phyloP scores from a whole-genome alignment of 805 yeast genomes.

The Tetrapisispora taiwanensis region DNA sequence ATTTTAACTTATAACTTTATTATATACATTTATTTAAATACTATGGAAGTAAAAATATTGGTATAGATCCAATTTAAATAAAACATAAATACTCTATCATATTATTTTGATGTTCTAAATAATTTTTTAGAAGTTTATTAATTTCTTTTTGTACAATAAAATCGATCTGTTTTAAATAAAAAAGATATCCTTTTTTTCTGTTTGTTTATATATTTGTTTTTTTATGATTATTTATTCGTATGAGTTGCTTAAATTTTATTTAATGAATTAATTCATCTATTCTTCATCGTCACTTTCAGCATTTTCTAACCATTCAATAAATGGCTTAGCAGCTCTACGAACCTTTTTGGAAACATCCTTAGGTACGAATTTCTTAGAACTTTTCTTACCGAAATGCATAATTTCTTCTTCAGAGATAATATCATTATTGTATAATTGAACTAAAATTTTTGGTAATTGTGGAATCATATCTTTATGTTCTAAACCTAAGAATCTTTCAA shows the following conservation, averaged over 20 bases:
- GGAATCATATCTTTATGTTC: conserved; percentile 65
- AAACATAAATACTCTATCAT: not conserved
- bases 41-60: not conserved
- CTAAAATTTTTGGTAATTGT: conserved; percentile 68
- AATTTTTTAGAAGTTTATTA: no score
- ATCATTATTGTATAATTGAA: conserved; percentile 74
- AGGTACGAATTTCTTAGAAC: conserved; percentile 86
- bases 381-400: conserved; percentile 74
- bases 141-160: no score
- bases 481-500: conserved; percentile 85
- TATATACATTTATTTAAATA: not conserved
- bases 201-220: not conserved
- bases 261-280: conserved; percentile 10
- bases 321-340: conserved; percentile 92
- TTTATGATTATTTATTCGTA: no score
- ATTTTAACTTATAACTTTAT: not conserved
- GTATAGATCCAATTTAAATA: not conserved
- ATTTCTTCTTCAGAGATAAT: conserved; percentile 75
- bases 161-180: no score
- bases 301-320: conserved; percentile 86
- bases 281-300: conserved; percentile 77
- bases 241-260: not conserved
- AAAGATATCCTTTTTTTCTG: not conserved
- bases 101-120: no score
- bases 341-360: conserved; percentile 89